Conservation (phyloP, 192 early-diverging fungal species). For the Coemansia sp. region DNA sequence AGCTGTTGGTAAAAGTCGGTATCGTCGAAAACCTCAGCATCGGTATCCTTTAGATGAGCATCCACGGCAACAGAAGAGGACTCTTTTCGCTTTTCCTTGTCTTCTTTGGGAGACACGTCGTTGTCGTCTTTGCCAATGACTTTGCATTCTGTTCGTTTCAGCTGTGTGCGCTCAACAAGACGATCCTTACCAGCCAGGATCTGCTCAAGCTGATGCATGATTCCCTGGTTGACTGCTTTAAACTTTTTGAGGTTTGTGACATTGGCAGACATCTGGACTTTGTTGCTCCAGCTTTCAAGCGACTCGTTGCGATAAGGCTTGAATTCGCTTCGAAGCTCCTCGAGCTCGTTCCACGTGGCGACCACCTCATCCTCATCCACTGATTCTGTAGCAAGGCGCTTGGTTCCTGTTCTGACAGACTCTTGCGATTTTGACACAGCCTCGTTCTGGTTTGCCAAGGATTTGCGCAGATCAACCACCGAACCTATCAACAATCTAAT, state of each 20-base stretch:
- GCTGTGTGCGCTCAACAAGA: conserved; percentile 83
- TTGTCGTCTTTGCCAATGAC: conserved; percentile 35
- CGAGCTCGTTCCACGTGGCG: conserved; percentile 25
- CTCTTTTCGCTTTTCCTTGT: conserved; percentile 47
- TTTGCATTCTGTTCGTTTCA: conserved; percentile 74
- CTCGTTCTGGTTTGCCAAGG: conserved; percentile 33
- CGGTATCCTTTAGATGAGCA: conserved; percentile 62
- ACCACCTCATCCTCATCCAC: conserved; percentile 9
- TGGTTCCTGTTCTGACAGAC: conserved; percentile 7
- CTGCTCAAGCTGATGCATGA: conserved; percentile 73
- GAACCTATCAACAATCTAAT: conserved; percentile 30
- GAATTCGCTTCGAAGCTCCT: conserved; percentile 54
- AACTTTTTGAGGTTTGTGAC: conserved; percentile 85
- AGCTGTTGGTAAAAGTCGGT: conserved; percentile 94
- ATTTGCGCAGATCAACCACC: conserved; percentile 29
- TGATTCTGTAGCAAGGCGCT: conserved; percentile 18
- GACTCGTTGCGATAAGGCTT: conserved; percentile 80
- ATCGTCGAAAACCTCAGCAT: conserved; percentile 91
- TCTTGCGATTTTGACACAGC: conserved; percentile 18
- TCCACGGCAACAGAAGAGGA: conserved; percentile 61
- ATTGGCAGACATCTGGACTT: conserved; percentile 74
- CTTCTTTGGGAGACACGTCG: neutral
- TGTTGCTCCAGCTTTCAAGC: conserved; percentile 93
- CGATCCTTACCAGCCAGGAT: conserved; percentile 73
- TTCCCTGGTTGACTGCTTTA: conserved; percentile 90